Percentiles rank a stretch among this genome's conserved stretches.
Conservation (phyloP, 805 yeast species). For the Saccharomycopsis oosterbeekiorum region DNA sequence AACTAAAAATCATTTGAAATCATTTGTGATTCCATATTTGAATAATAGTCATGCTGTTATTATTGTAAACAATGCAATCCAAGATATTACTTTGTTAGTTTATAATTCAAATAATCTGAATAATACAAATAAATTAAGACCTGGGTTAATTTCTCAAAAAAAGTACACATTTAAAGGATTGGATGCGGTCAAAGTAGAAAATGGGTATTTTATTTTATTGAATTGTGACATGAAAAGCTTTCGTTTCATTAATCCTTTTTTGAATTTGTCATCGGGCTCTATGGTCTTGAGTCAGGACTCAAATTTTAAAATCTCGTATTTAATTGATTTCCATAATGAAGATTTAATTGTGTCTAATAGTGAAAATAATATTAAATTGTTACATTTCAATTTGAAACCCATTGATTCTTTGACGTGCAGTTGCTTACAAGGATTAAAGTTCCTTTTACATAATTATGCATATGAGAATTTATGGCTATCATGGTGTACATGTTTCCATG, state of each 20-base stretch:
- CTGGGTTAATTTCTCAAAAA: constrained; percentile 23
- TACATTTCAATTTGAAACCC: constrained; percentile 37
- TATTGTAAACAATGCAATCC: constrained; percentile 34
- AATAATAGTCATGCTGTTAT: constrained; percentile 51
- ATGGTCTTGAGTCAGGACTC: constrained; percentile 20
- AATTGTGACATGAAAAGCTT: constrained; percentile 27
- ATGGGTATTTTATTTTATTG: constrained; percentile 38
- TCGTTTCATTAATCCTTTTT: constrained; percentile 45
- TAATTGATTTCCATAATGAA: constrained; percentile 22
- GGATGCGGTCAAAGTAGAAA: constrained; percentile 30
- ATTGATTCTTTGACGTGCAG: constrained; percentile 31
- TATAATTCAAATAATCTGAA: constrained; percentile 26
- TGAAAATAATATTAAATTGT: constrained; percentile 21
- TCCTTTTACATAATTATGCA: constrained; percentile 47
- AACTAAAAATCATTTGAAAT: constrained; percentile 26
- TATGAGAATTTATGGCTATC: constrained; percentile 49
- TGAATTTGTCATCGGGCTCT: constrained; percentile 28
- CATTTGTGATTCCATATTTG: constrained; percentile 33
- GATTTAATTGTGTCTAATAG: constrained; percentile 22
- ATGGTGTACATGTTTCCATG: constrained; percentile 45
- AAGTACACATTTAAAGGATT: constrained; percentile 26
- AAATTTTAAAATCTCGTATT: constrained; percentile 20
- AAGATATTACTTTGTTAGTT: constrained; percentile 41
- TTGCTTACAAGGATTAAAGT: constrained; percentile 41
- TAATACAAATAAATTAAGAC: background rate